Base-by-base conservation (phyloP, 768 basidiomycete species). In the Myochromella boudieri region DNA sequence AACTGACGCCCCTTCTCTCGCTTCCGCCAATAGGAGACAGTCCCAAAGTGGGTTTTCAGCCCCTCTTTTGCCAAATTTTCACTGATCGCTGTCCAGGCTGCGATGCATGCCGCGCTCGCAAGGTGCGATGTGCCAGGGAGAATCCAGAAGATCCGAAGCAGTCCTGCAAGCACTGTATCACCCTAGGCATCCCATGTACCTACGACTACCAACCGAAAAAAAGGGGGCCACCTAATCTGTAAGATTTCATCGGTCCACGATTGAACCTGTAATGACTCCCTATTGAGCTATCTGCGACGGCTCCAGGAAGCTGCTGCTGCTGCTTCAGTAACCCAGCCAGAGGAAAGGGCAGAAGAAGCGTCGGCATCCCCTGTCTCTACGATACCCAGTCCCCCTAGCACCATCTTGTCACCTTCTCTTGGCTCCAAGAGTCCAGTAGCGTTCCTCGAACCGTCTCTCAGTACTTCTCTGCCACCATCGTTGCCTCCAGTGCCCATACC, bases 121-220 rank as follows among this genome's bases (percentile, higher is more conserved):
- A 93, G 65, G 91, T 93, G 36, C 79, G 88, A 42, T 93, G 90
- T 59, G 84, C 85, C 5, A 75, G 85, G 52, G 91, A 92, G 60
- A 84, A 84, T 55, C 78, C 83, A 20, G 87, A 88, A 52, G 87
- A 88, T 60, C 71, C 79, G 8, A 86, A 84, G 64, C 82, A 82
- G 53, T 75, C 85, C 6, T 93, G 91, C 85, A 92, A 89, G 62
- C 91, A 93, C 61, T 94, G 91, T 63, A 74, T 86, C 55, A 77
- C 85, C 0, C 80, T 94, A 40, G 85, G 82, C 15, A 87, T 93
- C 39, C 78, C 83, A 4, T 94, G 93, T 64, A 92, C 88, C 1
- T 95, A 94, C 56, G 87, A 91, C 60, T 95, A 95, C 63, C 87
- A 90, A 62, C 93, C 93, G 15, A 93, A 93, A 75, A 95, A 95